Evolutionary conservation across 1,284 basidiomycete genomes (phyloP).

Genomic region (Trichosporon sp.): DNA sequence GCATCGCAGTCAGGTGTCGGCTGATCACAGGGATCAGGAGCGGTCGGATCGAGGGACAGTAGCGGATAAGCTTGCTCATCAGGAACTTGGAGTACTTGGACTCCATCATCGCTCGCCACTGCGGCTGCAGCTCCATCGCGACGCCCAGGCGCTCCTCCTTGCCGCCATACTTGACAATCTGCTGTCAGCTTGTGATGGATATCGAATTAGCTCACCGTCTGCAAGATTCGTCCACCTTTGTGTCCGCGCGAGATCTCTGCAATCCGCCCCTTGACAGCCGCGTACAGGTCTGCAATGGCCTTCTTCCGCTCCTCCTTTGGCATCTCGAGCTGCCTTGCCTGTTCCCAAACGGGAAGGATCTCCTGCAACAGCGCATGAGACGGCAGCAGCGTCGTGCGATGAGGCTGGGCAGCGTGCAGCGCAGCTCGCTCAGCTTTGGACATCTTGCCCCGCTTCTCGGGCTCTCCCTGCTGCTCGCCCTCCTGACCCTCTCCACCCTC

Average conservation of each 20-base stretch:
- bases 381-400: conserved; percentile 66
- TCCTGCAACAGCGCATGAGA: conserved; percentile 65
- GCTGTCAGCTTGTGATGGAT: not conserved
- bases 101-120: conserved; percentile 68
- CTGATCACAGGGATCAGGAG: conserved; percentile 70
- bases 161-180: conserved; percentile 72
- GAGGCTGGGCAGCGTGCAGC: conserved; percentile 45
- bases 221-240: conserved; percentile 79
- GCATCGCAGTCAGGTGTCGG: conserved; percentile 62
- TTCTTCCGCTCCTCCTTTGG: conserved; percentile 65
- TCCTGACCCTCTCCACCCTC: conserved; percentile 21
- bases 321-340: conserved; percentile 67
- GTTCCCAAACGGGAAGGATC: conserved; percentile 69
- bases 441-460: conserved; percentile 32
- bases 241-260: conserved; percentile 82
- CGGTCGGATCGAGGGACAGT: conserved; percentile 60
- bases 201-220: conserved; percentile 55
- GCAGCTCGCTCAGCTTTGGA: conserved; percentile 40
- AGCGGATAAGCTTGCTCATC: conserved; percentile 72
- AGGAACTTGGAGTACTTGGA: conserved; percentile 90
- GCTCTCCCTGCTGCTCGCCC: conserved; percentile 11
- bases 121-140: conserved; percentile 71
- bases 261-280: conserved; percentile 66
- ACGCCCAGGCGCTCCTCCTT: conserved; percentile 71
- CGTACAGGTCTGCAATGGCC: conserved; percentile 66